These are phyloP conservation scores for Xylaria acuta DNA, from an alignment of 495 filamentous ascomycete species.

Conservation along the genomic window DNA sequence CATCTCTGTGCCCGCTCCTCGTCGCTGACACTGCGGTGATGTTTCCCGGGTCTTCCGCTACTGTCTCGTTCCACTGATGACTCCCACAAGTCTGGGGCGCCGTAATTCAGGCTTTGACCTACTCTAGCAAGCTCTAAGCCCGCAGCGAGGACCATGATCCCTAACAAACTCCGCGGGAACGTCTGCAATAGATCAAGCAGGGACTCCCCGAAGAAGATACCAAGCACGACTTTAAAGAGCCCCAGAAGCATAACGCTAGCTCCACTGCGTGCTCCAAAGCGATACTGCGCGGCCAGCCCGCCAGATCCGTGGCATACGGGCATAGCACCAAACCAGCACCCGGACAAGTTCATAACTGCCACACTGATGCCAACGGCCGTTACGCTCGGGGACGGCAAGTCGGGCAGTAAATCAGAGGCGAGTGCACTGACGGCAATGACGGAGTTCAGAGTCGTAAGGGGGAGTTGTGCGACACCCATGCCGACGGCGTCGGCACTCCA, in stretches of 20 bases:
- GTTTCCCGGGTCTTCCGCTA: constrained; percentile 17
- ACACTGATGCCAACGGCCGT: constrained; percentile 83
- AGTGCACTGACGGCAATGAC: constrained; percentile 83
- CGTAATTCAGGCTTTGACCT: constrained; percentile 79
- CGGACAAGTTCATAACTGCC: constrained; percentile 78
- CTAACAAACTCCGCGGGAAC: constrained; percentile 77
- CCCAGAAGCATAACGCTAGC: constrained; percentile 83
- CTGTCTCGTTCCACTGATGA: constrained; percentile 31
- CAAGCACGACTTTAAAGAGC: constrained; percentile 74
- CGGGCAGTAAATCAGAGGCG: constrained; percentile 73
- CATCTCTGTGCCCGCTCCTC: constrained; percentile 73
- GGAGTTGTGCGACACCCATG: constrained; percentile 79
- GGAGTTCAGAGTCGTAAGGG: constrained; percentile 89
- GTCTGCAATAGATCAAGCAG: constrained; percentile 68
- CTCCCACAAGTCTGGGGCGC: constrained; percentile 65
- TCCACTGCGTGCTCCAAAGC: constrained; percentile 89
- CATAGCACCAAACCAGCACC: constrained; percentile 94
- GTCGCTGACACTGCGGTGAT: constrained; percentile 51
- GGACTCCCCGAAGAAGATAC: constrained; percentile 72
- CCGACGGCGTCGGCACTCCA: constrained; percentile 50
- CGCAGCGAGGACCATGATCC: constrained; percentile 87
- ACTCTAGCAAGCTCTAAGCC: constrained; percentile 85
- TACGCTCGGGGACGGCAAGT: constrained; percentile 66
- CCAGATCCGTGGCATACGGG: constrained; percentile 94
- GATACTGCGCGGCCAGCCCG: constrained; percentile 85